These are phyloP conservation scores for Mycena venus DNA, from an alignment of 768 basidiomycete genomes.

Conservation along the genomic window DNA sequence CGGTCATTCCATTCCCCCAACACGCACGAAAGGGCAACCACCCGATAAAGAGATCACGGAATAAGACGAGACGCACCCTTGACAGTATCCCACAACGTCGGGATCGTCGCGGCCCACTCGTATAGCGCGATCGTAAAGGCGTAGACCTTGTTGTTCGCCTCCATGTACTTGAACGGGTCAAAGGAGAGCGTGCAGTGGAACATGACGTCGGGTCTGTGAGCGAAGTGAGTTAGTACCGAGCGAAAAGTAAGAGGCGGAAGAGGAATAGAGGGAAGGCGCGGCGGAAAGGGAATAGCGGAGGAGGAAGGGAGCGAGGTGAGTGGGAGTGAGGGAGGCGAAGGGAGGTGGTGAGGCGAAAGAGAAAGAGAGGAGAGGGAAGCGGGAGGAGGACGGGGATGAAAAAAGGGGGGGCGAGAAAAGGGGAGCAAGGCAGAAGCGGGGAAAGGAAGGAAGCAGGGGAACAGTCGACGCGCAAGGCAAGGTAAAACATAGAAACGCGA, in stretches of 20 bases:
- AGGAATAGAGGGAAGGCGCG: background rate
- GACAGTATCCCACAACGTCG: conserved; percentile 78
- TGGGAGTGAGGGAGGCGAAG: background rate
- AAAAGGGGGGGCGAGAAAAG: background rate
- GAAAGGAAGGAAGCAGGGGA: background rate
- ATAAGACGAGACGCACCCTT: conserved; percentile 62
- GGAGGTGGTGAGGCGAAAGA: background rate
- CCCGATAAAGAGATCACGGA: background rate
- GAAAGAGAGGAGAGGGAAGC: background rate
- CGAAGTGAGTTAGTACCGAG: background rate
- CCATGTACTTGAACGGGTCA: conserved; percentile 82
- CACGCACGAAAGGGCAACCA: too few species aligned
- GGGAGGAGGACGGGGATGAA: background rate
- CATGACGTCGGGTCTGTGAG: conserved; percentile 67
- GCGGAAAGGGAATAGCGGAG: too few species aligned
- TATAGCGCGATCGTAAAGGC: conserved; percentile 82
- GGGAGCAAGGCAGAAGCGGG: background rate
- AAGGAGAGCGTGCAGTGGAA: conserved; percentile 78
- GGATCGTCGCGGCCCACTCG: conserved; percentile 82
- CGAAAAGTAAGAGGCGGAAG: background rate
- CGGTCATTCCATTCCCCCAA: too few species aligned
- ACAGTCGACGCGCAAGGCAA: too few species aligned
- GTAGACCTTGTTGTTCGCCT: conserved; percentile 77
- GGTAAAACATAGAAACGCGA: too few species aligned
- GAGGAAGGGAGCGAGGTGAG: too few species aligned